Percentiles rank a stretch among this genome's conserved stretches.
Evolutionary conservation across 768 basidiomycete species (phyloP).

Genomic region (Rhodocollybia butyracea): DNA sequence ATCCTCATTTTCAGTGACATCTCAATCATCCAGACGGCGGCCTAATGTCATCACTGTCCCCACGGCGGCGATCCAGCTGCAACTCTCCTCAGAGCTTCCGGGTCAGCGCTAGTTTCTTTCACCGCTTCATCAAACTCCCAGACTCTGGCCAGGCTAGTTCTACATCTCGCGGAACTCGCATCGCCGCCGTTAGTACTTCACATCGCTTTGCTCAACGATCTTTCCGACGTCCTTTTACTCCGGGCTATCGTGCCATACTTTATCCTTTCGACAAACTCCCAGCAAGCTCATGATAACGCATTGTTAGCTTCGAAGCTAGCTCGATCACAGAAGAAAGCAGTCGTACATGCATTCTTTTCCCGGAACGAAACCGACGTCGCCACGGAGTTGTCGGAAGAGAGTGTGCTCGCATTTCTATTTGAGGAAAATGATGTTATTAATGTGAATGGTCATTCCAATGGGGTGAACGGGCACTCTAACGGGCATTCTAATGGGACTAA

Average conservation of each 20-base stretch:
- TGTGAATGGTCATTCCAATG: conserved; percentile 13
- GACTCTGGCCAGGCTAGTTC: conserved; percentile 55
- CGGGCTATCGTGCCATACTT: conserved; percentile 80
- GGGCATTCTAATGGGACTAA: neutral
- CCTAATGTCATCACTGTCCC: conserved; percentile 51
- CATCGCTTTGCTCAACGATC: conserved; percentile 59
- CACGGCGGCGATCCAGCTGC: conserved; percentile 64
- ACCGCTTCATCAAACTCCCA: conserved; percentile 52
- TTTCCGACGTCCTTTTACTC: conserved; percentile 73
- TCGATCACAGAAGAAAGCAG: conserved; percentile 61
- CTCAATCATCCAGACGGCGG: conserved; percentile 30
- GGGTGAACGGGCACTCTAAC: conserved; percentile 28
- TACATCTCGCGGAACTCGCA: conserved; percentile 68
- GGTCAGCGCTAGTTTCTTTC: conserved; percentile 52
- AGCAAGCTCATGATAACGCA: conserved; percentile 89
- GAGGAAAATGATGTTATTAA: conserved; percentile 32
- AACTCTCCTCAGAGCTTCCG: conserved; percentile 47
- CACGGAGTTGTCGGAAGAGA: conserved; percentile 54
- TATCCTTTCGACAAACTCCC: conserved; percentile 69
- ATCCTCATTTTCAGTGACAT: conserved; percentile 33
- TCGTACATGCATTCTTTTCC: conserved; percentile 82
- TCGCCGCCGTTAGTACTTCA: conserved; percentile 67
- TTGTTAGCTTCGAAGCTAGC: conserved; percentile 83
- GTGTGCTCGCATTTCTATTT: conserved; percentile 59
- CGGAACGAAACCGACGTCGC: conserved; percentile 34